Evolutionary conservation across 169 alveolate species (phyloP).

Genomic region (Plasmodium fragile): DNA sequence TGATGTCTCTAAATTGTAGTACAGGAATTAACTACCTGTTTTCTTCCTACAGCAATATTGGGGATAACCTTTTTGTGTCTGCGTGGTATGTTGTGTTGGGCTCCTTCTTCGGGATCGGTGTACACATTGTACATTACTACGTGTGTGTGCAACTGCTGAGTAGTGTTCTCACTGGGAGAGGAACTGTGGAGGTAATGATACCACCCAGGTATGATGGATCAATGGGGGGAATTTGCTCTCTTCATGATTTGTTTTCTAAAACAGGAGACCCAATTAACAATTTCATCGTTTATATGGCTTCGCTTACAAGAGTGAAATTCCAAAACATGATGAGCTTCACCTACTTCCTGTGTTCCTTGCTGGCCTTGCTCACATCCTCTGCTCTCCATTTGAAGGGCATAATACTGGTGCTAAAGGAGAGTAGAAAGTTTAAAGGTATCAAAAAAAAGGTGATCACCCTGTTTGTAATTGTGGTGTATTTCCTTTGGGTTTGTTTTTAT

Average conservation of each 20-base stretch:
- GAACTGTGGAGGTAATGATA: not conserved
- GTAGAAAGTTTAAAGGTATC: constrained; percentile 35
- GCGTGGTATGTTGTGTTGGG: constrained; percentile 34
- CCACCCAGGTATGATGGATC: not conserved
- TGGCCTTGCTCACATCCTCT: constrained; percentile 25
- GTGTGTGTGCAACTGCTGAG: constrained; percentile 11
- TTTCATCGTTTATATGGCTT: constrained; percentile 18
- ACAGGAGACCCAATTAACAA: not conserved
- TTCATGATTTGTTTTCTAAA: constrained; percentile 3
- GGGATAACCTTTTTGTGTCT: constrained; percentile 31
- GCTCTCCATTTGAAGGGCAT: constrained; percentile 57
- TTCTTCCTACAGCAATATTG: constrained; percentile 65
- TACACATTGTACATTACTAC: constrained; percentile 29
- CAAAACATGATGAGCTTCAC: constrained; percentile 39
- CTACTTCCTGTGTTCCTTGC: constrained; percentile 39
- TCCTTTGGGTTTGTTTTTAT: not conserved
- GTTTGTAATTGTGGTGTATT: constrained; percentile 36
- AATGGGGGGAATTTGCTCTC: not conserved
- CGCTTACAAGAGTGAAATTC: constrained; percentile 44
- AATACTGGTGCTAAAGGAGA: constrained; percentile 45
- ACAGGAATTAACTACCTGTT: constrained; percentile 72
- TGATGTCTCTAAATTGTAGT: constrained; percentile 60
- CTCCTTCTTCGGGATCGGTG: constrained; percentile 10
- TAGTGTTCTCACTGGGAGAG: not conserved
- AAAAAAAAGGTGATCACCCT: constrained; percentile 25